Evolutionary conservation across 2,329 filamentous ascomycete species (phyloP), one percentile per base, ranked within the genome.

Genomic region (Penicillium rolfsii): DNA sequence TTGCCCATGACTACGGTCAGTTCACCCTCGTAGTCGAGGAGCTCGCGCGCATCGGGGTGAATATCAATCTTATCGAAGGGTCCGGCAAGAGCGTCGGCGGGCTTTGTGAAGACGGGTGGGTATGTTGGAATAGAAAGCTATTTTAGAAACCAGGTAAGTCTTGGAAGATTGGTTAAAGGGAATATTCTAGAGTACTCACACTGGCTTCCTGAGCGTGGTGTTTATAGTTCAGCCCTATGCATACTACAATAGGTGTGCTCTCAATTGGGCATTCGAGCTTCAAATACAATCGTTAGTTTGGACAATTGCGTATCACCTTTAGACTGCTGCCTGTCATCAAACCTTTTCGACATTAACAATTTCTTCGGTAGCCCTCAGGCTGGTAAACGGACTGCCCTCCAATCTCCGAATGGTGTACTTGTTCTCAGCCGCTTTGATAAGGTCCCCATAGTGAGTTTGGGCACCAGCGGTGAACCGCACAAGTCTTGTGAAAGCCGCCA

Each of bases 1-100:
- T 60, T 59, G 4, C 57, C 70, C 12, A 74, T 54, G 5, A 74
- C 67, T 1, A 73, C 24, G 1, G 66, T 59, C 11, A 71, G 52
- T 46, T 72, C 71, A 16, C 67, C 62, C 33, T 64, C 62, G 45
- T 60, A 64, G 12, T 64, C 62, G n/a, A 64, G 57, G 5, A 55
- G 9, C 2, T 56, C 35, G 2, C 30, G 57, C 4, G 59, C 46
- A 24, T 60, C 55, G 9, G 46, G 49, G 28, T 60, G 62, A 35
- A 62, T 56, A 16, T 41, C 26, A 11, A 64, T 54, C 0, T 35
- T 14, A 26, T 64, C 60, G 24, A 58, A 56, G n/a, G 57, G 54
- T 2, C 55, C 52, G 3, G 60, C 57, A 36, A 64, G 53, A 2
- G 59, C 28, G 33, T 58, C 57, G 12, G 59, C 52, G 14, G 57